phyloP scores from a whole-genome alignment of 1,284 basidiomycete species.

The Irpex lacteus region DNA sequence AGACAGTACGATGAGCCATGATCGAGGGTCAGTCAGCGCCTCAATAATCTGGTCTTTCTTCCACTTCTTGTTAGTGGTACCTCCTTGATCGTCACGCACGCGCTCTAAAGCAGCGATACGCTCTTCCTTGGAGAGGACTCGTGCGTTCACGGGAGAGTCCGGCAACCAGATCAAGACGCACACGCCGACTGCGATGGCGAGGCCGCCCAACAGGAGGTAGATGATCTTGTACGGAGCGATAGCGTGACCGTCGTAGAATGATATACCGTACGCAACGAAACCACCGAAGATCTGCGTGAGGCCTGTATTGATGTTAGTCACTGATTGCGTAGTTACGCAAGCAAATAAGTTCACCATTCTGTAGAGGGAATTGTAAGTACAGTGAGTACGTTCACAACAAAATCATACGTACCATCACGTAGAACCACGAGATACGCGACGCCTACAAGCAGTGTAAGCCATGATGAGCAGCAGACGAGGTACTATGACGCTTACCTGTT shows the following conservation, averaged over 20 bases:
- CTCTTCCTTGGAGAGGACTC: conserved; percentile 56
- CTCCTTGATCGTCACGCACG: conserved; percentile 66
- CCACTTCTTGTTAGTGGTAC: conserved; percentile 57
- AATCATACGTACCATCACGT: conserved; percentile 50
- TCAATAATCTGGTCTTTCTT: conserved; percentile 62
- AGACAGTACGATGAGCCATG: conserved; percentile 61
- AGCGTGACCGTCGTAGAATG: conserved; percentile 46
- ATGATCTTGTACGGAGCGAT: conserved; percentile 62
- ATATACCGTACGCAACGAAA: conserved; percentile 64
- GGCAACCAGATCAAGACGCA: conserved; percentile 61
- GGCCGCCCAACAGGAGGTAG: conserved; percentile 56
- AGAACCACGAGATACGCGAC: conserved; percentile 63
- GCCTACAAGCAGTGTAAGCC: conserved; percentile 31
- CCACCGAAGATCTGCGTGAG: conserved; percentile 64
- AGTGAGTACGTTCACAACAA: not conserved
- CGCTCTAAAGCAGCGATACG: conserved; percentile 63
- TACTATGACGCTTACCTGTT: conserved; percentile 42
- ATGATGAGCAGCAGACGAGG: not conserved
- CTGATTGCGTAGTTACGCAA: not conserved
- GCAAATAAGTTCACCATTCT: conserved; percentile 19
- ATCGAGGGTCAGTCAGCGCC: conserved; percentile 56
- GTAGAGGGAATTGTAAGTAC: not conserved
- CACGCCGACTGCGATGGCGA: conserved; percentile 59
- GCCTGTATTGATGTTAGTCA: conserved; percentile 30
- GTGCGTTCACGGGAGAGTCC: conserved; percentile 63